Base-by-base conservation (phyloP, 2,329 filamentous ascomycete species). In the Exophiala sp. region DNA sequence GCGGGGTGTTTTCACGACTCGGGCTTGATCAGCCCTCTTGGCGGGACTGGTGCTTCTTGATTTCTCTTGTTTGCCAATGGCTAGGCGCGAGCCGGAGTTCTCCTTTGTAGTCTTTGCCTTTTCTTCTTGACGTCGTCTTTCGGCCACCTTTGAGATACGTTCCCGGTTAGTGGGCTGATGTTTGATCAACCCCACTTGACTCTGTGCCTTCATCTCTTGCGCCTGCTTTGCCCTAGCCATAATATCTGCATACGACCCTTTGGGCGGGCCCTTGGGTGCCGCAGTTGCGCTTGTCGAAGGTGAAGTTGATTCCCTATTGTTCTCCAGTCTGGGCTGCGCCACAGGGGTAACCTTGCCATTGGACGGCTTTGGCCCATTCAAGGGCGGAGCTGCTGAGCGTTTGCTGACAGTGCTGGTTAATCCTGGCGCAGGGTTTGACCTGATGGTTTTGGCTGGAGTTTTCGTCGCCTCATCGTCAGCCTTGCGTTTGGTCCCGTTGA, bases 171-270 rank as follows among this genome's bases (percentile, higher is more conserved):
- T 64, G 3, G 68, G 48, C 57, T 81, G 78, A 59, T 82, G 76
- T 62, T 77, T 80, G 63, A 81, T 75, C 38, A 73, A 68, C 32
- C 77, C 77, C 30, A 76, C 64, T 47, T 62, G 55, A 30, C 58
- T 59, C 30, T 70, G 50, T 64, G 11, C 70, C 70, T 56, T 71
- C 68, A 43, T 35, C 43, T 53, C 50, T 42, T 69, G 65, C 27
- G 74, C 67, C 60, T 71, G 73, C 48, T 72, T 71, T 42, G 75
- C 75, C 62, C 81, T 77, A 38, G 80, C 81, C 58, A 83, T 72
- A 37, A 82, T 71, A 43, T 79, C 79, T 37, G 78, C 74, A 63
- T 76, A 84, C 1, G 76, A 79, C 22, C 78, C 77, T 59, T 77
- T 77, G 4, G 76, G 75, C 9, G 63, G 52, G 21, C 27, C 44